Base-by-base conservation (phyloP, 495 filamentous ascomycete genomes). In the Penicillium bovifimosum region DNA sequence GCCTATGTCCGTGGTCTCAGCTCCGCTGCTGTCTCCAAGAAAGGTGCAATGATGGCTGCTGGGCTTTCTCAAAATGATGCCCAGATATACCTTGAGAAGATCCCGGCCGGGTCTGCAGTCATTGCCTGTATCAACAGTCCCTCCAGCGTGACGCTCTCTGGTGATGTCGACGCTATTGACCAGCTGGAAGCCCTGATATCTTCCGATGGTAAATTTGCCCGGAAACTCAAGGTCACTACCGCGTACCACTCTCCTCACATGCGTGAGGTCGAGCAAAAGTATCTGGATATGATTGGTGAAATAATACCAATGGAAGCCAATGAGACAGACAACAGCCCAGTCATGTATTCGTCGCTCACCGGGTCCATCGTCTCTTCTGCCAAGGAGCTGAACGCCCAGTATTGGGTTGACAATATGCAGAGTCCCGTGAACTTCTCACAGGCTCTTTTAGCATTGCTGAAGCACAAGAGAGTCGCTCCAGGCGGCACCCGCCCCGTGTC, bases 51-150 rank as follows among this genome's bases (percentile, higher is more conserved):
- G 59, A 33, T 62, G 13, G 57, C 59, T 1, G 59, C 34, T 33
- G 43, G 29, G 7, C 6, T 32, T 5, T 14, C 29, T 3, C 29
- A 16, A 10, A 8, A 41, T n/a, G 49, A 57, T 0, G 29, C 32
- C 27, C 27, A 41, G 42, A 6, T 34, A 43, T 44, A 41, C 20
- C 40, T 47, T 6, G 20, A 26, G 17, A 31, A 59, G 14, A 53
- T 14, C 16, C 18, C 24, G 31, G 13, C 9, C 41, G 54, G 41
- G 27, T 43, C 31, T 27, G 40, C 50, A 24, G 46, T 44, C 9
- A 47, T 69, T 27, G 68, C 68, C 24, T 70, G 64, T 51, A 35
- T 63, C 28, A 73, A 71, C 47, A 70, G 66, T 42, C 68, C 66
- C 0, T 42, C 42, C 6, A 70, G 56, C 31, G 45, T 58, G 10